Conservation (phyloP, 805 yeast species). For the Ogataea populi-albae region DNA sequence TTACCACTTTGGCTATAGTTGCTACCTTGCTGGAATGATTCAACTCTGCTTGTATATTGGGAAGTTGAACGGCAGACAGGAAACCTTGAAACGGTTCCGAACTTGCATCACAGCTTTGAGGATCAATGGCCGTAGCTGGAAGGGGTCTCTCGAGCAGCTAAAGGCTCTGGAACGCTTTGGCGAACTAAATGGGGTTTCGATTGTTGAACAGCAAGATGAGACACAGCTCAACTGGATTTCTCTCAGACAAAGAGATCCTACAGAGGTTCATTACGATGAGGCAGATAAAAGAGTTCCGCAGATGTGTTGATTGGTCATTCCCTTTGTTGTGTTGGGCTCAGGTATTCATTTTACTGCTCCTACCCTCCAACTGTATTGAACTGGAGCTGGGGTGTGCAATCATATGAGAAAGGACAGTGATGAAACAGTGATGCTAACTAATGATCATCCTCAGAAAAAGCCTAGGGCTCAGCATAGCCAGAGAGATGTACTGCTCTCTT, state of each 20-base stretch:
- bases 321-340: no score
- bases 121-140: conserved; percentile 11
- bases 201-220: conserved; percentile 1
- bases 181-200: conserved; percentile 1
- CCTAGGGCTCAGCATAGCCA: no score
- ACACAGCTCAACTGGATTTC: conserved; percentile 2
- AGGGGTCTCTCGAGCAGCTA: conserved; percentile 4
- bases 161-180: conserved; percentile 1
- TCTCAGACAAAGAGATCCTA: background rate
- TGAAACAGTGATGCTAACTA: no score
- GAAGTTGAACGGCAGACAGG: conserved; percentile 1
- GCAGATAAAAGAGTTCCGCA: background rate
- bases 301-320: no score
- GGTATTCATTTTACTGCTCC: no score
- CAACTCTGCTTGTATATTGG: conserved; percentile 10
- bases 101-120: conserved; percentile 14
- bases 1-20: conserved; percentile 13
- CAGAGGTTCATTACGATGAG: background rate
- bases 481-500: no score
- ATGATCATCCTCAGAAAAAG: no score
- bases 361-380: no score
- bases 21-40: conserved; percentile 14
- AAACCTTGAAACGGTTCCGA: conserved; percentile 5
- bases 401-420: no score
- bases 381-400: no score